These are phyloP conservation scores for Plantago lanceolata DNA, from an alignment of 305 asterid species.

Conservation along the genomic window DNA sequence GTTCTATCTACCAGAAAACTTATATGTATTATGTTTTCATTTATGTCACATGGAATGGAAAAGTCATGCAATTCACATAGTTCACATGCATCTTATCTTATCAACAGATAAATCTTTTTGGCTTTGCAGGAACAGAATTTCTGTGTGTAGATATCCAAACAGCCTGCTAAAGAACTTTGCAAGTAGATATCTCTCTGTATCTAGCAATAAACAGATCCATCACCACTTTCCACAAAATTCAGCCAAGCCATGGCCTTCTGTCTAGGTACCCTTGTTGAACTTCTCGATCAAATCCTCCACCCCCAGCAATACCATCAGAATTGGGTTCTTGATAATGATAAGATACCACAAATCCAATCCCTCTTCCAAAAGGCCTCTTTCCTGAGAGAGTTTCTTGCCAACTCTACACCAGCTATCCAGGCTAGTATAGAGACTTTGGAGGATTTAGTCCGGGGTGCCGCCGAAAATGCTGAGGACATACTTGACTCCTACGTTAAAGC, in stretches of 20 bases:
- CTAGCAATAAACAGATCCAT: too few species aligned
- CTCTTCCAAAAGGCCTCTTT: background rate
- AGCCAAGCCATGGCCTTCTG: conserved; percentile 2
- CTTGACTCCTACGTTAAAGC: background rate
- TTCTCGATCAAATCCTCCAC: background rate
- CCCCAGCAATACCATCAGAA: background rate
- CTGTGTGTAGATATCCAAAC: too few species aligned
- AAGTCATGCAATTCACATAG: too few species aligned
- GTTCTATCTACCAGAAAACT: conserved; percentile 2
- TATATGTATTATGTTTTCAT: background rate
- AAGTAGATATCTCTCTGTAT: too few species aligned
- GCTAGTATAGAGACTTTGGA: conserved; percentile 1
- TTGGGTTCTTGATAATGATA: conserved; percentile 1
- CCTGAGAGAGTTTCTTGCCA: conserved; percentile 1
- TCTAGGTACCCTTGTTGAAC: background rate
- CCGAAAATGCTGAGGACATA: background rate
- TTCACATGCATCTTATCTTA: too few species aligned
- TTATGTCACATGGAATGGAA: too few species aligned
- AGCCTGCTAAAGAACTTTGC: too few species aligned
- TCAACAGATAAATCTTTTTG: too few species aligned
- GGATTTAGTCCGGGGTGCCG: background rate
- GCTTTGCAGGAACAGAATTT: too few species aligned
- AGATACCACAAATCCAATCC: conserved; percentile 2
- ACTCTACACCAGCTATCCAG: background rate
- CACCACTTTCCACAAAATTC: too few species aligned